Percentiles rank a stretch among this genome's conserved stretches.
Evolutionary conservation across 78 protist genomes (phyloP).

Genomic region (Tieghemostelium lacteum): DNA sequence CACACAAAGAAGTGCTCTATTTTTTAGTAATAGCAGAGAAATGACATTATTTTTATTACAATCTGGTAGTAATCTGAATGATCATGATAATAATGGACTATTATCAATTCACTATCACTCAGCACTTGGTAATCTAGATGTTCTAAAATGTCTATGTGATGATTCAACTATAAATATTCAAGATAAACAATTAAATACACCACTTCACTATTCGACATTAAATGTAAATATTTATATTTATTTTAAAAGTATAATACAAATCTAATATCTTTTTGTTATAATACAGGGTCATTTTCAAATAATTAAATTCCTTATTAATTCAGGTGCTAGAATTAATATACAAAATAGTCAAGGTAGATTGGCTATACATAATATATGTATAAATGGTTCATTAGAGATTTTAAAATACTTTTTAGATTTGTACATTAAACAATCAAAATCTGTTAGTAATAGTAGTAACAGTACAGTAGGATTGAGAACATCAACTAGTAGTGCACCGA

Average conservation of each 20-base stretch:
- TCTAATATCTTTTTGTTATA: neutral
- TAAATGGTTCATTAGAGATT: conserved; percentile 39
- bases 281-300: conserved; percentile 35
- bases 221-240: conserved; percentile 2
- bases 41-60: conserved; percentile 26
- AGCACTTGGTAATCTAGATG: conserved; percentile 43
- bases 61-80: conserved; percentile 16
- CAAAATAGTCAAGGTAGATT: conserved; percentile 19
- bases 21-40: conserved; percentile 19
- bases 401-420: conserved; percentile 36
- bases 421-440: neutral
- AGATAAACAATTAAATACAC: conserved; percentile 42
- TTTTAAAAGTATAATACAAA: neutral
- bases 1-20: conserved; percentile 14
- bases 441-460: neutral
- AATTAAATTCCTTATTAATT: conserved; percentile 17
- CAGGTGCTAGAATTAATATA: conserved; percentile 54
- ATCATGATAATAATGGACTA: conserved; percentile 17
- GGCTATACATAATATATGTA: conserved; percentile 48
- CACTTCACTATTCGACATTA: conserved; percentile 50
- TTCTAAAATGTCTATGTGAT: conserved; percentile 54
- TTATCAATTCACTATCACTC: conserved; percentile 65
- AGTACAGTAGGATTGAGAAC: too few species aligned
- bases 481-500: neutral
- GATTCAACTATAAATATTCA: conserved; percentile 54